Conservation (phyloP, 2,329 filamentous ascomycete species). For the Microsporum ferrugineum region DNA sequence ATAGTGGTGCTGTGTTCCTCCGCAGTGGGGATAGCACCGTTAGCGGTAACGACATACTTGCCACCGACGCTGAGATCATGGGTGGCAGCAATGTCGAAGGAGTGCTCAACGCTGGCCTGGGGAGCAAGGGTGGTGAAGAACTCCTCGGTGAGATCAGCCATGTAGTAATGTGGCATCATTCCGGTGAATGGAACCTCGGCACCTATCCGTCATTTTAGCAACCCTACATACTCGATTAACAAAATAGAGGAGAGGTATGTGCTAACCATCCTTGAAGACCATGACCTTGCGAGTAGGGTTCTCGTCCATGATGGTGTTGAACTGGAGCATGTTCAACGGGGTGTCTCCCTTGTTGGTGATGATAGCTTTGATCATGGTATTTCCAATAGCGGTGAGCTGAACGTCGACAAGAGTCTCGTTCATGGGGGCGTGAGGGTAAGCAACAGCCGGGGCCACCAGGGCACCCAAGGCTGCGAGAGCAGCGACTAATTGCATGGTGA, state of each 20-base stretch:
- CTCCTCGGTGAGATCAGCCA: conserved; percentile 2
- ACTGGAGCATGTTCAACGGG: conserved; percentile 6
- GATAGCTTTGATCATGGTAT: conserved; percentile 10
- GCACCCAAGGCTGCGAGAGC: neutral
- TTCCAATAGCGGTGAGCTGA: conserved; percentile 8
- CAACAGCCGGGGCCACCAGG: neutral
- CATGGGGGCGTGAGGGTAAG: neutral
- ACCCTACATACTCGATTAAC: neutral
- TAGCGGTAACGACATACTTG: conserved; percentile 4
- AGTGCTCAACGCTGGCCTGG: neutral
- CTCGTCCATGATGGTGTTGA: conserved; percentile 11
- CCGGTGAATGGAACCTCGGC: conserved; percentile 8
- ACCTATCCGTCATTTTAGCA: neutral
- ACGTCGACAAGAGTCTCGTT: conserved; percentile 4
- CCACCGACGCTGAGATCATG: conserved; percentile 9
- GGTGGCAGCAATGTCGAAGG: conserved; percentile 11
- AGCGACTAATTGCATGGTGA: neutral
- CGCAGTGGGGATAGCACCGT: conserved; percentile 6
- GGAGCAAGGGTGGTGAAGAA: conserved; percentile 9
- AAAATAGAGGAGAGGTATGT: neutral
- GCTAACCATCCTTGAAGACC: conserved; percentile 10
- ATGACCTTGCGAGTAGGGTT: conserved; percentile 8
- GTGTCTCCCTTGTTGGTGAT: conserved; percentile 9
- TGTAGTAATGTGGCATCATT: neutral
- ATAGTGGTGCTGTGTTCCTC: conserved; percentile 37